Evolutionary conservation across 2,329 filamentous ascomycete species (phyloP).

Genomic region (Sporothrix humicola): DNA sequence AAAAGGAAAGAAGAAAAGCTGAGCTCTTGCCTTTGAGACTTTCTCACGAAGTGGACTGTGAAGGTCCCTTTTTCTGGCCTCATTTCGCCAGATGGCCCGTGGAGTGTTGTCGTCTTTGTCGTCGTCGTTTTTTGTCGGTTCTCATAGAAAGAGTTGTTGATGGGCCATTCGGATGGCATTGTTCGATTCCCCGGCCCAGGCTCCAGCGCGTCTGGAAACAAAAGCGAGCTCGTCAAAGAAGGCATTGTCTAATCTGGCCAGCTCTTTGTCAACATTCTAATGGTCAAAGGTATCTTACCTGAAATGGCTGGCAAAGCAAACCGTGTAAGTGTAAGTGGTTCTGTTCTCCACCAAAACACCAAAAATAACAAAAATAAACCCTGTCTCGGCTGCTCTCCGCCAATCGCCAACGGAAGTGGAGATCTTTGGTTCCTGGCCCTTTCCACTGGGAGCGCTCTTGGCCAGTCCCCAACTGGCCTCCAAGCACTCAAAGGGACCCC

Average conservation of each 20-base stretch:
- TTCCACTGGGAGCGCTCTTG: neutral
- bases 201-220: constrained; percentile 20
- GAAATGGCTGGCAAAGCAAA: neutral
- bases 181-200: neutral
- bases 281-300: no score
- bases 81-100: constrained; percentile 25
- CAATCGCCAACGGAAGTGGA: constrained; percentile 23
- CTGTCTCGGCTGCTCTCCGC: constrained; percentile 19
- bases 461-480: neutral
- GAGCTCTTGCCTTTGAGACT: neutral
- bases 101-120: constrained; percentile 9
- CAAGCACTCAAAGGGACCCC: neutral
- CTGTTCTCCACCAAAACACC: neutral
- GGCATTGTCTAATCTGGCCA: neutral
- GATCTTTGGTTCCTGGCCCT: neutral
- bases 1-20: no score
- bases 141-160: neutral
- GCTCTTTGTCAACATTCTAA: neutral
- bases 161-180: neutral
- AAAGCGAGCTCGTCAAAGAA: neutral
- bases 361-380: constrained; percentile 26
- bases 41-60: neutral
- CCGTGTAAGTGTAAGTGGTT: constrained; percentile 26
- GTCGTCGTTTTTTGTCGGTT: neutral
- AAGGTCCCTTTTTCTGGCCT: constrained; percentile 18